Conservation (phyloP, 2,329 filamentous ascomycete genomes). For the Aspergillus awamori region DNA sequence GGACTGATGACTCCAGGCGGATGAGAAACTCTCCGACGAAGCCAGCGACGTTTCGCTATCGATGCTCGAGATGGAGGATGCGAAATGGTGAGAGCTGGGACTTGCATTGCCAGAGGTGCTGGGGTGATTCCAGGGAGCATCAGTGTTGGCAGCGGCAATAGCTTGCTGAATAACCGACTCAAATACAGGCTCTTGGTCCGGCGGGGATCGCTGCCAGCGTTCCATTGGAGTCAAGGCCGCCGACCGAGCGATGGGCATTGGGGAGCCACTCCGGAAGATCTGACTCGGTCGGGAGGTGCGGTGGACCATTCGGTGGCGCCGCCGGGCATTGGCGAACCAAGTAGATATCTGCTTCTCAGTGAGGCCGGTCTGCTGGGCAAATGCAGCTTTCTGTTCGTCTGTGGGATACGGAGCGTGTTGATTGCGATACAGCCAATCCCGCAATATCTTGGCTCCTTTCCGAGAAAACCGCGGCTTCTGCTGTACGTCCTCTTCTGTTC, state of each 20-base stretch:
- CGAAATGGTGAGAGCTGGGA: constrained; percentile 25
- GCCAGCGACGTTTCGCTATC: constrained; percentile 34
- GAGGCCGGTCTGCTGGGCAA: constrained; percentile 50
- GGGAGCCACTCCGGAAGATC: constrained; percentile 46
- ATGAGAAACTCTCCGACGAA: constrained; percentile 36
- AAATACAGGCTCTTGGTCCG: constrained; percentile 50
- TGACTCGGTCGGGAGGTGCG: constrained; percentile 30
- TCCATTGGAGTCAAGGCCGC: constrained; percentile 52
- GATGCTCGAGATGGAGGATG: constrained; percentile 36
- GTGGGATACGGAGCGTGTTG: constrained; percentile 54
- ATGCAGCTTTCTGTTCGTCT: constrained; percentile 48
- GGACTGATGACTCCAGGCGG: constrained; percentile 40
- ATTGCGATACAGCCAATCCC: constrained; percentile 52
- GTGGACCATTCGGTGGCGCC: constrained; percentile 48
- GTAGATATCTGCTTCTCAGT: constrained; percentile 51
- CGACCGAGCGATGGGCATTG: constrained; percentile 43
- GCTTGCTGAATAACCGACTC: constrained; percentile 45
- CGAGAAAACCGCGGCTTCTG: constrained; percentile 15
- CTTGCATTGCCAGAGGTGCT: neutral
- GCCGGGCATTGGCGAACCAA: constrained; percentile 57
- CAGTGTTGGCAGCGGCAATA: constrained; percentile 22
- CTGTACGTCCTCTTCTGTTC: neutral
- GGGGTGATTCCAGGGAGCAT: neutral
- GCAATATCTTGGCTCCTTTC: constrained; percentile 49
- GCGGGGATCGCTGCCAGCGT: constrained; percentile 49